A percentile compares a stretch with the other conserved stretches of the same genome.
These are phyloP conservation scores for Albifimbria verrucaria DNA, from an alignment of 2,329 filamentous ascomycete genomes.

Conservation along the genomic window DNA sequence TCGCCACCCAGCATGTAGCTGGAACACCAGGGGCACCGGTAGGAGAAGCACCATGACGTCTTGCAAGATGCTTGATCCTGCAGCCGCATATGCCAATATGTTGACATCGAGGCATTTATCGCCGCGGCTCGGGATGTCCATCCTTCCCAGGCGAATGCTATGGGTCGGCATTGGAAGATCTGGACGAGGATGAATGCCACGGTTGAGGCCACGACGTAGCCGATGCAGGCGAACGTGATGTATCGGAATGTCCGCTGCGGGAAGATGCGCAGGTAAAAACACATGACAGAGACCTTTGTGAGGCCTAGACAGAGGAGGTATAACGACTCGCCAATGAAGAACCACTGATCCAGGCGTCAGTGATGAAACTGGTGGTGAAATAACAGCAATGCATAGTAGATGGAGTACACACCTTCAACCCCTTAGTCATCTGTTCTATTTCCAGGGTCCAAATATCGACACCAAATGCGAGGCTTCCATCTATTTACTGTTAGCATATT, in stretches of 20 bases:
- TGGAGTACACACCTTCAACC: constrained; percentile 25
- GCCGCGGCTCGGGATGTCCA: constrained; percentile 12
- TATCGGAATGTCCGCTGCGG: constrained; percentile 28
- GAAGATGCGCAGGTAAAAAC: constrained; percentile 36
- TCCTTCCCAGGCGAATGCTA: constrained; percentile 30
- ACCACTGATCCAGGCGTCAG: constrained; percentile 15
- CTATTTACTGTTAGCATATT: constrained; percentile 13
- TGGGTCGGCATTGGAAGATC: constrained; percentile 38
- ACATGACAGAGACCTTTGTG: constrained; percentile 36
- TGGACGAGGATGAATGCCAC: constrained; percentile 31
- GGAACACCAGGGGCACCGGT: constrained; percentile 36
- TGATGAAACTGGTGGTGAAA: neutral
- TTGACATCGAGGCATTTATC: constrained; percentile 17
- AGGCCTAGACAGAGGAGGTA: constrained; percentile 35
- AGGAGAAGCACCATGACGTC: constrained; percentile 42
- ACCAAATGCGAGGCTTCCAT: constrained; percentile 26
- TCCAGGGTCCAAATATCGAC: constrained; percentile 35
- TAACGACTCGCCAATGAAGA: constrained; percentile 26
- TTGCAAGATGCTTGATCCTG: constrained; percentile 42
- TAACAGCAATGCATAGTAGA: constrained; percentile 10
- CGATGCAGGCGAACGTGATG: constrained; percentile 29
- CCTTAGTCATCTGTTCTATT: constrained; percentile 19
- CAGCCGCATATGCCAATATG: constrained; percentile 37
- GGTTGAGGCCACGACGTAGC: constrained; percentile 30
- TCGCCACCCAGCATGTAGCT: constrained; percentile 34